Percentiles rank a stretch among this genome's conserved stretches.
phyloP scores from a whole-genome alignment of 148 eudicot species.

The Persicaria tinctoria region DNA sequence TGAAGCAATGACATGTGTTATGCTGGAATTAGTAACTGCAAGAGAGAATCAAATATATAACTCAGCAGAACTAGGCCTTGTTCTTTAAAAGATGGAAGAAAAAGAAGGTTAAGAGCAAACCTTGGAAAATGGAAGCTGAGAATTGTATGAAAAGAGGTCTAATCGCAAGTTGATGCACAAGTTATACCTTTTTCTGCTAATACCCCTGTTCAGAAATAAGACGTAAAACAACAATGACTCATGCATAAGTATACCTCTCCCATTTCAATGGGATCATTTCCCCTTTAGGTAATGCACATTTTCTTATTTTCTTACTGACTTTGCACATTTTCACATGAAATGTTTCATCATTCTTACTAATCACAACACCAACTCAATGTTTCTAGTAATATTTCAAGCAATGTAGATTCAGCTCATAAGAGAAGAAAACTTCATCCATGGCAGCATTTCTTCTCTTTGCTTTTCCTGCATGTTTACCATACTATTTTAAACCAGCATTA shows the following conservation, averaged over 20 bases:
- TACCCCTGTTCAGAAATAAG: background rate
- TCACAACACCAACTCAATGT: too few species aligned
- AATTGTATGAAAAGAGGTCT: background rate
- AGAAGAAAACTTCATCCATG: too few species aligned
- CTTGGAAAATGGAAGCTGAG: background rate
- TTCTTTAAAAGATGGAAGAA: background rate
- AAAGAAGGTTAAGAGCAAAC: background rate
- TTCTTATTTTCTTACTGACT: too few species aligned
- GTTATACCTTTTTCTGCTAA: background rate
- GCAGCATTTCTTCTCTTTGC: too few species aligned
- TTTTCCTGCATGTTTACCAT: too few species aligned
- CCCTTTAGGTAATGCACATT: too few species aligned
- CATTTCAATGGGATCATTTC: conserved; percentile 33
- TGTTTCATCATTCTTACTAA: too few species aligned
- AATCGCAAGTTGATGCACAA: conserved; percentile 20
- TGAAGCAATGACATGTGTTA: conserved; percentile 86
- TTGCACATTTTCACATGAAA: too few species aligned
- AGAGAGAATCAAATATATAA: background rate
- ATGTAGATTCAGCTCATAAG: too few species aligned
- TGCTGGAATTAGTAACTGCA: conserved; percentile 17
- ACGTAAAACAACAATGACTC: background rate
- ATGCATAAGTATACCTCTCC: conserved; percentile 52
- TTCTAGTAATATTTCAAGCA: too few species aligned
- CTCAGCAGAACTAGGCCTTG: background rate
- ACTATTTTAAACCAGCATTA: too few species aligned